Percentiles rank a stretch among this genome's conserved stretches.
Conservation (phyloP, 768 basidiomycete genomes). For the Chalciporus chontae region DNA sequence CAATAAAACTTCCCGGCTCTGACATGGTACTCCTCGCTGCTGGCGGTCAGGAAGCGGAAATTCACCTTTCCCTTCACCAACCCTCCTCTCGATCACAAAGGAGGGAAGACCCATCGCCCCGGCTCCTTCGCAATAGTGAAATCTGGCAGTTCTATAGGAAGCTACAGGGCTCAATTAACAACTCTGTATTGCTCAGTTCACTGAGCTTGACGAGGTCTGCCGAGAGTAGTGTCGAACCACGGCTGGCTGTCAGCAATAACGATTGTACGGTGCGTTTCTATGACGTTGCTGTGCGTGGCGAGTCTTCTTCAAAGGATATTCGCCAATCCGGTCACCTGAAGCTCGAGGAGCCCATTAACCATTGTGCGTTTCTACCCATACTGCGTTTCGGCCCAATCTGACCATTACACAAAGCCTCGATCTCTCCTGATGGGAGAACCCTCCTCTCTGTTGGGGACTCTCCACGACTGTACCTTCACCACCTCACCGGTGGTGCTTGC, state of each 20-base stretch:
- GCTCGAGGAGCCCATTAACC: conserved; percentile 74
- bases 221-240: conserved; percentile 67
- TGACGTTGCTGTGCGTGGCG: conserved; percentile 58
- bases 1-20: conserved; percentile 47
- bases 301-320: conserved; percentile 39
- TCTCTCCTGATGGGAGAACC: conserved; percentile 85
- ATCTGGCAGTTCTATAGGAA: conserved; percentile 55
- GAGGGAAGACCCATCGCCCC: conserved; percentile 13
- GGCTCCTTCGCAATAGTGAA: conserved; percentile 6
- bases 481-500: conserved; percentile 60
- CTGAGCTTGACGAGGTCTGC: conserved; percentile 57
- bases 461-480: conserved; percentile 78
- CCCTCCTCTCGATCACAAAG: conserved; percentile 23
- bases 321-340: conserved; percentile 50
- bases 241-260: conserved; percentile 84
- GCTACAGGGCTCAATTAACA: conserved; percentile 75
- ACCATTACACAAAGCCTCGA: conserved; percentile 54
- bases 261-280: conserved; percentile 80
- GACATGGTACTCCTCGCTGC: conserved; percentile 66
- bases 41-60: conserved; percentile 70
- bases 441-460: conserved; percentile 92
- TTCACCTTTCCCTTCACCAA: conserved; percentile 56
- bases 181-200: conserved; percentile 68
- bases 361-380: conserved; percentile 50
- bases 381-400: conserved; percentile 6